Evolutionary conservation across 164 flowering plant species (phyloP).

Genomic region (Umbellularia californica): DNA sequence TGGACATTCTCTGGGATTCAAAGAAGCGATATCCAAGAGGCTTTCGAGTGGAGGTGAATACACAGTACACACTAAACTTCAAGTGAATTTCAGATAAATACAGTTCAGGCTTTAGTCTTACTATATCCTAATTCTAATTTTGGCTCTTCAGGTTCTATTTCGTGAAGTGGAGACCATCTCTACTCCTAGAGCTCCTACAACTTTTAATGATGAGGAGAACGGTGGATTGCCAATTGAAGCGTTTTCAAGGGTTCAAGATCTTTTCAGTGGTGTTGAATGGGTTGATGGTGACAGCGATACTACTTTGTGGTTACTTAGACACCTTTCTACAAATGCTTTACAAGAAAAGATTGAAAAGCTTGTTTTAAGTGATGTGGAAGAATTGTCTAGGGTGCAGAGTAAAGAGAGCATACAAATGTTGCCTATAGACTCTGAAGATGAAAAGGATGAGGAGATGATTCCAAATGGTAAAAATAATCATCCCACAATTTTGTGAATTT

Average conservation of each 20-base stretch:
- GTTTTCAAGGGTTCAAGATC: slow-evolving; percentile 95
- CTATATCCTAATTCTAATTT: not conserved
- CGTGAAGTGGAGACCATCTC: slow-evolving; percentile 81
- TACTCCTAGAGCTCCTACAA: slow-evolving; percentile 63
- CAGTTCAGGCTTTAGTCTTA: not conserved
- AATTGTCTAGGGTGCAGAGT: slow-evolving; percentile 48
- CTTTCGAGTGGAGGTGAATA: slow-evolving; percentile 85
- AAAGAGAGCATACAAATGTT: slow-evolving; percentile 51
- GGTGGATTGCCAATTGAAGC: slow-evolving; percentile 99
- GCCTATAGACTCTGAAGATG: slow-evolving; percentile 85
- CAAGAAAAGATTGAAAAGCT: slow-evolving; percentile 37
- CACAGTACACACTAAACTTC: not conserved
- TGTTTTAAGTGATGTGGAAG: slow-evolving; percentile 54
- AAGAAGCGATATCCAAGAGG: slow-evolving; percentile 89
- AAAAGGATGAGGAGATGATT: slow-evolving; percentile 45
- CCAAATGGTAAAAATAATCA: slow-evolving; percentile 6
- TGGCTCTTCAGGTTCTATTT: slow-evolving; percentile 66
- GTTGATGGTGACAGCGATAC: slow-evolving; percentile 81
- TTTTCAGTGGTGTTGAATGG: slow-evolving; percentile 91
- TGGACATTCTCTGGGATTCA: slow-evolving; percentile 95
- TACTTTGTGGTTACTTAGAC: slow-evolving; percentile 88
- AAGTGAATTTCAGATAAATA: not conserved
- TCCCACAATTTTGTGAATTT: slow-evolving; percentile 12
- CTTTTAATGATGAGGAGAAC: slow-evolving; percentile 76
- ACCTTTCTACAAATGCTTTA: slow-evolving; percentile 53